A percentile compares a stretch with the other conserved stretches of the same genome.
Conservation (phyloP, 2,329 filamentous ascomycete species). For the Huntiella abstrusa region DNA sequence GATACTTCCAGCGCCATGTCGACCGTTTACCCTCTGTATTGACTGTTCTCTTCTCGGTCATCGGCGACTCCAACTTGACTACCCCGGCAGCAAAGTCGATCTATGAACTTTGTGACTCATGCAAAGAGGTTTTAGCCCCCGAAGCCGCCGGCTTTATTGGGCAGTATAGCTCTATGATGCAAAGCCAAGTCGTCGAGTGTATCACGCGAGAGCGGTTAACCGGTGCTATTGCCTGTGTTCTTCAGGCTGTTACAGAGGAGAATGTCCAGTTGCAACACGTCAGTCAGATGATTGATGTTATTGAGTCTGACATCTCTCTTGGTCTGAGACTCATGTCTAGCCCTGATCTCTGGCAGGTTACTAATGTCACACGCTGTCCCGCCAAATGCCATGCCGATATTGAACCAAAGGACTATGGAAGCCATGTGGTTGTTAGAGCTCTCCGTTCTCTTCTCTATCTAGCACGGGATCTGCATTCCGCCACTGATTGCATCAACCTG, state of each 20-base stretch:
- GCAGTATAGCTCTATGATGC: slow-evolving; percentile 47
- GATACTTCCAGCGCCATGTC: slow-evolving; percentile 56
- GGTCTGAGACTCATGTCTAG: slow-evolving; percentile 5
- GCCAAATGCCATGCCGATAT: slow-evolving; percentile 9
- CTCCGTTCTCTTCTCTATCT: slow-evolving; percentile 52
- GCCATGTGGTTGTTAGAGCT: slow-evolving; percentile 33
- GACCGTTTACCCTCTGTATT: slow-evolving; percentile 50
- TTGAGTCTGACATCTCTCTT: slow-evolving; percentile 14
- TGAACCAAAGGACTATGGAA: slow-evolving; percentile 23
- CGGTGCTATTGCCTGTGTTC: slow-evolving; percentile 48
- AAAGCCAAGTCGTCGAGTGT: slow-evolving; percentile 22
- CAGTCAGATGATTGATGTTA: slow-evolving; percentile 9
- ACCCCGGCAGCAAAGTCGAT: slow-evolving; percentile 59
- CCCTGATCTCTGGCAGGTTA: background rate
- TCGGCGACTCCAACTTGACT: slow-evolving; percentile 43
- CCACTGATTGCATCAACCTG: slow-evolving; percentile 37
- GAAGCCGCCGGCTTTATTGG: slow-evolving; percentile 51
- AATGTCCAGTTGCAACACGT: slow-evolving; percentile 29
- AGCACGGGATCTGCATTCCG: slow-evolving; percentile 49
- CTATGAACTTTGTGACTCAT: slow-evolving; percentile 54
- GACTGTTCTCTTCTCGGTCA: slow-evolving; percentile 53
- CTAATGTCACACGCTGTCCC: slow-evolving; percentile 8
- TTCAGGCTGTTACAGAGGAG: slow-evolving; percentile 47
- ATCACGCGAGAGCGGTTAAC: slow-evolving; percentile 50
- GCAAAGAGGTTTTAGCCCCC: slow-evolving; percentile 45